Percentiles rank a stretch among this genome's conserved stretches.
These are phyloP conservation scores for Beta vulgaris DNA, from an alignment of 148 eudicot species.

Conservation along the genomic window DNA sequence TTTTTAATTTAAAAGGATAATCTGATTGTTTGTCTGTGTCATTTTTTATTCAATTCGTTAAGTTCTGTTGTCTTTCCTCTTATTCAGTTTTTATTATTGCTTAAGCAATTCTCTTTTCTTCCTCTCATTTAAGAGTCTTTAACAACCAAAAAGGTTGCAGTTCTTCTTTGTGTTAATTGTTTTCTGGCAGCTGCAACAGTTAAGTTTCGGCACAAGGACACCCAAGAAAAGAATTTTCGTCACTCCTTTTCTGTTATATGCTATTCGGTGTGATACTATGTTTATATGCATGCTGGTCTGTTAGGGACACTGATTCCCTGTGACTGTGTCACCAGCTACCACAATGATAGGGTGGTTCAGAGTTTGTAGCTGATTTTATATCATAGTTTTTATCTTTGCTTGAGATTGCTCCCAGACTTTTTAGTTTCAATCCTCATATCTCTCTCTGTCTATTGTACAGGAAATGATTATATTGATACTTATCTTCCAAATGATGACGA, in stretches of 20 bases:
- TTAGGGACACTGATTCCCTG: neutral
- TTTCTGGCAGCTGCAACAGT: neutral
- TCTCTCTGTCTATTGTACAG: conserved; percentile 31
- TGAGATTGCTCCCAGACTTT: neutral
- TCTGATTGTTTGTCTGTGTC: neutral
- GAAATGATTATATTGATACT: conserved; percentile 60
- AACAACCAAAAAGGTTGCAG: neutral
- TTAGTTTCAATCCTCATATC: conserved; percentile 3
- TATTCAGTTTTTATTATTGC: neutral
- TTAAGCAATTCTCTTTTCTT: neutral
- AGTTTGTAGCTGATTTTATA: neutral
- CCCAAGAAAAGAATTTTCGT: neutral
- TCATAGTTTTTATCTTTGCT: neutral
- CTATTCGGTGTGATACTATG: neutral
- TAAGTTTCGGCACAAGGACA: neutral
- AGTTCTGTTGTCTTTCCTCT: neutral
- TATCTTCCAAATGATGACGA: conserved; percentile 58
- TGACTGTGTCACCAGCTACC: neutral
- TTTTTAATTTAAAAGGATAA: neutral
- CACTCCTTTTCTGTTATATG: neutral
- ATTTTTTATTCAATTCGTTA: neutral
- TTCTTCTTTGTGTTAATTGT: neutral
- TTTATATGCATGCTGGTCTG: neutral
- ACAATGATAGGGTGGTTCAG: neutral
- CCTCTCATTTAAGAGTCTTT: neutral